Conservation (phyloP, 306 rosid species). For the Fragaria vesca region DNA sequence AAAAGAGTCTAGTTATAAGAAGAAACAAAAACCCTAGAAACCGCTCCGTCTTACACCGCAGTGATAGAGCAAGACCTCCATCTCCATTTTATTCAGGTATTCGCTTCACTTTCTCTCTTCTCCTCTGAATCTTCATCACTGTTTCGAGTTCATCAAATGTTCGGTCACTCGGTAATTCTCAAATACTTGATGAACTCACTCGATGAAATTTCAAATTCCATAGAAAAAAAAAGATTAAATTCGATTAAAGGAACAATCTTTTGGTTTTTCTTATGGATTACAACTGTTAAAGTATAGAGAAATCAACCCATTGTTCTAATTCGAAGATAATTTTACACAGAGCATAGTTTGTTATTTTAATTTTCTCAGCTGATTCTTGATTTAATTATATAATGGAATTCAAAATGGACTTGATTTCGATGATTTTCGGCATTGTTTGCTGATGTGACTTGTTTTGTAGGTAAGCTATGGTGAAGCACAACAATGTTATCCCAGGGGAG, state of each 20-base stretch:
- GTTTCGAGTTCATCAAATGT: too few species aligned
- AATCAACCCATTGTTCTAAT: not conserved
- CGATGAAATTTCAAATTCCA: not conserved
- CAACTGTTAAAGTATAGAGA: too few species aligned
- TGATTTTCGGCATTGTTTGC: not conserved
- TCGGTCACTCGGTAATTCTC: too few species aligned
- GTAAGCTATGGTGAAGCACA: slow-evolving; percentile 57
- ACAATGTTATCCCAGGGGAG: slow-evolving; percentile 54
- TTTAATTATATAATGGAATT: not conserved
- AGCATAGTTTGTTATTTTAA: not conserved
- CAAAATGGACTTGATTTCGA: not conserved
- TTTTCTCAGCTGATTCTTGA: not conserved
- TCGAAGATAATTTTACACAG: not conserved
- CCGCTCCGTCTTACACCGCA: not conserved
- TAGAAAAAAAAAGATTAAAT: too few species aligned
- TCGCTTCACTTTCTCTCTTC: not conserved
- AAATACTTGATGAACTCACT: not conserved
- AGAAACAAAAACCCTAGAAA: not conserved
- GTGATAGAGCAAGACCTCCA: not conserved
- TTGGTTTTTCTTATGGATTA: too few species aligned
- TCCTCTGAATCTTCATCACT: not conserved
- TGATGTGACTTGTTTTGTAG: slow-evolving; percentile 9
- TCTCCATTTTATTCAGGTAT: not conserved
- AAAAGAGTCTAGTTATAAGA: too few species aligned
- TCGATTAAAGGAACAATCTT: too few species aligned